Evolutionary conservation across 1,284 basidiomycete genomes (phyloP).

Genomic region (Tranzscheliella williamsii): DNA sequence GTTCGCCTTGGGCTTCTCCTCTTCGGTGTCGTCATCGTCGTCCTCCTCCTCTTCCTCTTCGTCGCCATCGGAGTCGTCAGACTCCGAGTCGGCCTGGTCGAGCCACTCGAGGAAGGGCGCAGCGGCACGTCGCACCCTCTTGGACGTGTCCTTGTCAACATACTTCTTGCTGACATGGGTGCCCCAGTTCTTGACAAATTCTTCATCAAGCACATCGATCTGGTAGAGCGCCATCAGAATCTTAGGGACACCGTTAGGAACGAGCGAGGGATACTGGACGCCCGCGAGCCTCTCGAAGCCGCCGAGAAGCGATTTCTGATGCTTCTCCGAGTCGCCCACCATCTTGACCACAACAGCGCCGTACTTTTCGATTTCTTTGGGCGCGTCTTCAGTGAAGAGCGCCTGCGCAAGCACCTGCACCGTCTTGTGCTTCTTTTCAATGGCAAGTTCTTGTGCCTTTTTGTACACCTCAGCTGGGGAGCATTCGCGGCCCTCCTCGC

Average conservation of each 20-base stretch:
- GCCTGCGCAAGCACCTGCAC: constrained; percentile 81
- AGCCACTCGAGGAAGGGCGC: constrained; percentile 78
- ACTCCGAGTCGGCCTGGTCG: constrained; percentile 55
- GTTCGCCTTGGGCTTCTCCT: constrained; percentile 14
- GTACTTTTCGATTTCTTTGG: constrained; percentile 75
- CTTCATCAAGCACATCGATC: constrained; percentile 88
- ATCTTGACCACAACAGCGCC: constrained; percentile 76
- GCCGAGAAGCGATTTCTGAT: constrained; percentile 87
- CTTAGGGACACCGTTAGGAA: constrained; percentile 72
- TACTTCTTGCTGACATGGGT: constrained; percentile 96
- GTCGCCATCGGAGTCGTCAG: constrained; percentile 55
- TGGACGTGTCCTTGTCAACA: constrained; percentile 90
- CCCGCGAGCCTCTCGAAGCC: constrained; percentile 59
- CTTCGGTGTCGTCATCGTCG: constrained; percentile 18
- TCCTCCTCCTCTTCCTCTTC: constrained; percentile 38
- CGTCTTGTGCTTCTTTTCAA: constrained; percentile 94
- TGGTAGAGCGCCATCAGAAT: constrained; percentile 95
- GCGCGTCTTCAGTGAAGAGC: constrained; percentile 80
- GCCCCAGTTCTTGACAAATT: constrained; percentile 87
- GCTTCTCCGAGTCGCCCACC: constrained; percentile 73
- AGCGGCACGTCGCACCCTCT: constrained; percentile 92
- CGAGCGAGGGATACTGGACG: constrained; percentile 49
- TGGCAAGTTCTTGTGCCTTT: constrained; percentile 86
- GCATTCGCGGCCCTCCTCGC: constrained; percentile 46
- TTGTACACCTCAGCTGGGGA: constrained; percentile 72